Base-by-base conservation (phyloP, 805 yeast genomes). In the Lachancea lanzarotensis region DNA sequence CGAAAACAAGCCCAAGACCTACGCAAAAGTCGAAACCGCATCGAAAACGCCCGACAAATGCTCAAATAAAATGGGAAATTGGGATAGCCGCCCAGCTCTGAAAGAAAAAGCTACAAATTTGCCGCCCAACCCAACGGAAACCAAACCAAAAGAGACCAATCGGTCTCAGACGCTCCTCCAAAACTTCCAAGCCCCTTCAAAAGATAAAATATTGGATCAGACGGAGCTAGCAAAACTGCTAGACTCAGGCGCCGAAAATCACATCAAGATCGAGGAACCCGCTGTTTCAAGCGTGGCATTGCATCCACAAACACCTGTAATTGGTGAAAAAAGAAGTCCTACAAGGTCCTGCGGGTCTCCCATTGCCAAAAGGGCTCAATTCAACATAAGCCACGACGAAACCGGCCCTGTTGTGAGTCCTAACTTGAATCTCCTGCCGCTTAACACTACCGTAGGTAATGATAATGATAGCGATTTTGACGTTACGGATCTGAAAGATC, bases 81-180 rank as follows among this genome's bases (percentile, higher is more conserved):
- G 43, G 12, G 42, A 40, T 46, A 48, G 50, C 53, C 58, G 60
- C 55, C 56, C 51, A 52, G 53, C 58, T 27, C 35, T 53, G 20
- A 43, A 46, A 15, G 45, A 47, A 16, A 53, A 52, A 30, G 43
- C 52, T 19, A 31, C 48, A 10, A 53, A 53, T 22, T 42, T 47
- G 13, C 40, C 35, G 16, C 26, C 16, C 12, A 36, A 8, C 20
- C 16, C 26, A 6, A 25, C 27, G 19, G 26, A 32, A 16, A 3
- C 27, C 27, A 15, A 17, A 15, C 25, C 17, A 10, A 15, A 43
- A 37, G 38, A 33, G 17, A 22, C 25, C 25, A 22, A 22, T 8
- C 25, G 8, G 25, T 22, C 25, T 6, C 4, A 4, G 8, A 22
- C 8, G 8, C 8, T 22, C 25, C 8, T 8, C 8, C 25, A 22